Evolutionary conservation across 2,329 filamentous ascomycete genomes (phyloP), one percentile per base, ranked within the genome.

Genomic region (Cordyceps javanica): DNA sequence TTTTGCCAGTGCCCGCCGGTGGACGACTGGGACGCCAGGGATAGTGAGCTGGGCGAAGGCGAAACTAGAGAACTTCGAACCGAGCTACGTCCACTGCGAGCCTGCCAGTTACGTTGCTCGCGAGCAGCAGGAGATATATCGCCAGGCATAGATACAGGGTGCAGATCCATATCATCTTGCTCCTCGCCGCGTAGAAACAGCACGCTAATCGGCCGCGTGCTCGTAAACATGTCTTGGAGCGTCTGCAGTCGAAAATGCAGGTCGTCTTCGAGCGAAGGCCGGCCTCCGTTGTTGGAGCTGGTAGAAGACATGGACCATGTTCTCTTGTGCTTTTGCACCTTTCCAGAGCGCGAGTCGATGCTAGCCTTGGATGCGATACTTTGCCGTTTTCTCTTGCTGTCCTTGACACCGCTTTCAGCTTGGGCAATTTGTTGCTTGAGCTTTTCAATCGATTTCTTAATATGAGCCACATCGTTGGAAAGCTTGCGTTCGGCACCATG

Each of bases 391-490:
- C 85, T 76, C 69, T 87, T 88, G 45, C 81, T 79, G 61, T 88
- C 84, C 66, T 87, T 88, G 65, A 86, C 77, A 0, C 85, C 85
- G 52, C 78, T 85, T 66, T 88, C 85, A 0, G 83, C 82, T 67
- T 97, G 91, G 0, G 88, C 79, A 60, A 97, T 94, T 67, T 97
- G 93, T 68, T 96, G 91, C 72, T 95, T 95, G 48, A 97, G 76
- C 73, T 97, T 97, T 68, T 97, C 93, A 64, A 97, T 97, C 0
- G 89, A 90, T 75, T 97, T 97, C 73, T 95, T 96, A 62, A 97
- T 90, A 66, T 97, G 93, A 0, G 90, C 89, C 9, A 97, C 83
- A 64, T 97, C 93, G 68, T 97, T 97, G 16, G 92, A 92, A 1
- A 97, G 80, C 70, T 97, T 97, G 52, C 93, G 85, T 72, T 97